Conservation (phyloP, 202 grass and related monocot species). For the Musa balbisiana region DNA sequence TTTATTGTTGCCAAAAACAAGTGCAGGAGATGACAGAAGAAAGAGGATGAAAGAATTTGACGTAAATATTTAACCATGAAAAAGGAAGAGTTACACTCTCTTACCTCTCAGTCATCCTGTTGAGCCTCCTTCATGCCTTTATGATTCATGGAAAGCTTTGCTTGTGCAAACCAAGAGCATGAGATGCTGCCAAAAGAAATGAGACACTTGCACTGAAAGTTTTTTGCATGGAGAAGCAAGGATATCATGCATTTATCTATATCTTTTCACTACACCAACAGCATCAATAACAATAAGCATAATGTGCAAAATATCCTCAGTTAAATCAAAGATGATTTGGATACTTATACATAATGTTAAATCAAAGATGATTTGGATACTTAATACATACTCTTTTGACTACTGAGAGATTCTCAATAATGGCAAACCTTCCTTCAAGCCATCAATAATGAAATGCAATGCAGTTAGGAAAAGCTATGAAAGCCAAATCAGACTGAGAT, state of each 20-base stretch:
- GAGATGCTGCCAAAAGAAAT: neutral
- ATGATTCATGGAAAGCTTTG: neutral
- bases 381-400: no score
- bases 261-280: neutral
- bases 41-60: neutral
- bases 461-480: no score
- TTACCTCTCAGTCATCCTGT: neutral
- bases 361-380: neutral
- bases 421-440: no score
- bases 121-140: neutral
- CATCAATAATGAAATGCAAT: no score
- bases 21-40: no score
- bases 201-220: neutral
- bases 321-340: neutral
- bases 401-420: no score
- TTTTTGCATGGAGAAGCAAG: constrained; percentile 4
- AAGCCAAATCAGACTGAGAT: no score
- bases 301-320: no score
- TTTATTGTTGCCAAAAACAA: no score
- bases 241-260: neutral
- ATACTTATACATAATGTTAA: no score
- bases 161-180: neutral
- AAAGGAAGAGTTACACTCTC: neutral
- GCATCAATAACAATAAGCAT: no score
- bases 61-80: no score